Percentiles rank a stretch among this genome's conserved stretches.
These are phyloP conservation scores for Syncephalastrum sp. DNA, from an alignment of 371 early-diverging fungal species.

Conservation along the genomic window DNA sequence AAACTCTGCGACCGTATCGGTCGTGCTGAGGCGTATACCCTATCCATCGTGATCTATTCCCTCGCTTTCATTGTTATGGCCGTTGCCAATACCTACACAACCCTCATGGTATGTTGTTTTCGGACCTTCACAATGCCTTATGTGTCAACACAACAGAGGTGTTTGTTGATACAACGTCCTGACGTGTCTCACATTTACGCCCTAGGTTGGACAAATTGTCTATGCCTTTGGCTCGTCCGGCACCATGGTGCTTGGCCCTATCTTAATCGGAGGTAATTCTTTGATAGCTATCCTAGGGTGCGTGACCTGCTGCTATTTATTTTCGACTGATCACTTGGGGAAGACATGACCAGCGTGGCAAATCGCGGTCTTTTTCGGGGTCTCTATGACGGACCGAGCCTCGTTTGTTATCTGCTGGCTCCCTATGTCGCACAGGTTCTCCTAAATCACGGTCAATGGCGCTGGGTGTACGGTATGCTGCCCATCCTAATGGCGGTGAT, in stretches of 20 bases:
- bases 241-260: constrained; percentile 29
- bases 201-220: constrained; percentile 35
- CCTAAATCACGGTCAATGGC: constrained; percentile 12
- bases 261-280: constrained; percentile 37
- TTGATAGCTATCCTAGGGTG: background rate
- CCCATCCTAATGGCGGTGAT: constrained; percentile 15
- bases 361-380: constrained; percentile 41
- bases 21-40: constrained; percentile 16
- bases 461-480: constrained; percentile 18
- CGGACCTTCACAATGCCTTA: background rate
- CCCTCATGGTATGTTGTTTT: constrained; percentile 18
- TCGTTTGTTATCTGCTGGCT: constrained; percentile 31
- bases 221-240: constrained; percentile 39
- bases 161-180: background rate
- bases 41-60: constrained; percentile 18
- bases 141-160: background rate
- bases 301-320: background rate
- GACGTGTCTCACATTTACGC: background rate
- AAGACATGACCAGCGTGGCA: constrained; percentile 33
- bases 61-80: constrained; percentile 20
- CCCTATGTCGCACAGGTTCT: constrained; percentile 28
- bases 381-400: constrained; percentile 28
- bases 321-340: background rate
- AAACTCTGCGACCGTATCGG: constrained; percentile 31
- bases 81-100: constrained; percentile 18